These are phyloP conservation scores for Colletotrichum melonis DNA, from an alignment of 2,329 filamentous ascomycete genomes.

Conservation along the genomic window DNA sequence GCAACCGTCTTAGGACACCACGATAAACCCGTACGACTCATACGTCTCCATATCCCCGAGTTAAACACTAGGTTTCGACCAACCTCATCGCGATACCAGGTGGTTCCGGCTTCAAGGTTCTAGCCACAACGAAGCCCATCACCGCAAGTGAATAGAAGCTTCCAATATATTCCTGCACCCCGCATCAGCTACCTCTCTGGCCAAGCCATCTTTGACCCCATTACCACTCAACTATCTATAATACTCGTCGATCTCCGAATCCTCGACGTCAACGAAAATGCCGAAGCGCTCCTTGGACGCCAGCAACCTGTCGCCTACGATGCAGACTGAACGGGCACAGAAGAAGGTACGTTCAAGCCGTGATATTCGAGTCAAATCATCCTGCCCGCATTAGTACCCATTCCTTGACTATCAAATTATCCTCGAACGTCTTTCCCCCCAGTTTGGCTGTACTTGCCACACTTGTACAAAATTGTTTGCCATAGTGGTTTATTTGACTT, in stretches of 20 bases:
- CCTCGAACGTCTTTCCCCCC: no score
- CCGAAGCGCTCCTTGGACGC: constrained; percentile 51
- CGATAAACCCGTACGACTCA: background rate
- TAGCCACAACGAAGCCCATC: constrained; percentile 26
- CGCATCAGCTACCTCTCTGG: background rate
- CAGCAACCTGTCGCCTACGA: constrained; percentile 40
- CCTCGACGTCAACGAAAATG: constrained; percentile 42
- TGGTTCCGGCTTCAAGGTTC: constrained; percentile 26
- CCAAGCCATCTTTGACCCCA: background rate
- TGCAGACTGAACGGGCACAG: constrained; percentile 44
- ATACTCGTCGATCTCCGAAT: constrained; percentile 18
- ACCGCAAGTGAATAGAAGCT: constrained; percentile 4
- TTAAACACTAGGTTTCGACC: background rate
- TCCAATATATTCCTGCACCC: background rate
- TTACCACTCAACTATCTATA: constrained; percentile 2
- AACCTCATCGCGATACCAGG: background rate
- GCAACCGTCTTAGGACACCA: background rate
- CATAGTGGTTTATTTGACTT: background rate
- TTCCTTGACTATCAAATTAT: background rate
- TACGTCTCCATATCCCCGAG: background rate
- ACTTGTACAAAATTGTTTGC: background rate
- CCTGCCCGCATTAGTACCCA: no score
- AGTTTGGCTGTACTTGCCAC: background rate
- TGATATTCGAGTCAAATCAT: background rate
- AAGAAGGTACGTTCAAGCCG: constrained; percentile 42